phyloP scores from a whole-genome alignment of 192 early-diverging fungal genomes.

The Piromyces finnis region DNA sequence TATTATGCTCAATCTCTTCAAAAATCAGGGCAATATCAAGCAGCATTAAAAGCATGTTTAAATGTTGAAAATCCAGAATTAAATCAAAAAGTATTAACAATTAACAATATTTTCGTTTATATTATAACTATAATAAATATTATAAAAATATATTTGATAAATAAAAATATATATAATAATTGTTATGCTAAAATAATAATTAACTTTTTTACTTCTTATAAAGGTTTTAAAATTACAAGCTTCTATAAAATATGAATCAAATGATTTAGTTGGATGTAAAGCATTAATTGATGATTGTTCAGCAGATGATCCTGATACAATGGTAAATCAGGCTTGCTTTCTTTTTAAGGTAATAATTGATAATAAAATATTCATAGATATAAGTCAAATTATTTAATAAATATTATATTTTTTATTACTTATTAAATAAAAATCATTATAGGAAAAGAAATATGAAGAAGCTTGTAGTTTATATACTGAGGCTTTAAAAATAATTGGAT shows the following conservation, averaged over 20 bases:
- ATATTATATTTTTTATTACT: neutral
- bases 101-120: no score
- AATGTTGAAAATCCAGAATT: constrained; percentile 20
- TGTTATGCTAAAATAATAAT: no score
- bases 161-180: no score
- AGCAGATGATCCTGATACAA: constrained; percentile 27
- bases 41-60: constrained; percentile 26
- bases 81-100: constrained; percentile 11
- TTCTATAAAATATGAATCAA: constrained; percentile 33
- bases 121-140: no score
- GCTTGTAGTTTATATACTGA: constrained; percentile 26
- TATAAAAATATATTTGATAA: no score
- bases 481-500: constrained; percentile 26
- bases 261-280: constrained; percentile 35
- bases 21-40: constrained; percentile 31
- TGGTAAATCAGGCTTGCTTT: constrained; percentile 32
- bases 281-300: constrained; percentile 24
- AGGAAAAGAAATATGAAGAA: constrained; percentile 40
- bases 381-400: neutral
- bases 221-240: constrained; percentile 37
- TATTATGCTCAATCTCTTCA: constrained; percentile 35
- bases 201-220: no score
- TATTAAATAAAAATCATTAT: neutral
- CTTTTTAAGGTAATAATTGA: constrained; percentile 31
- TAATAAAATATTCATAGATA: no score